Base-by-base conservation (phyloP, 2,329 filamentous ascomycete genomes). In the Colletotrichum lini region DNA sequence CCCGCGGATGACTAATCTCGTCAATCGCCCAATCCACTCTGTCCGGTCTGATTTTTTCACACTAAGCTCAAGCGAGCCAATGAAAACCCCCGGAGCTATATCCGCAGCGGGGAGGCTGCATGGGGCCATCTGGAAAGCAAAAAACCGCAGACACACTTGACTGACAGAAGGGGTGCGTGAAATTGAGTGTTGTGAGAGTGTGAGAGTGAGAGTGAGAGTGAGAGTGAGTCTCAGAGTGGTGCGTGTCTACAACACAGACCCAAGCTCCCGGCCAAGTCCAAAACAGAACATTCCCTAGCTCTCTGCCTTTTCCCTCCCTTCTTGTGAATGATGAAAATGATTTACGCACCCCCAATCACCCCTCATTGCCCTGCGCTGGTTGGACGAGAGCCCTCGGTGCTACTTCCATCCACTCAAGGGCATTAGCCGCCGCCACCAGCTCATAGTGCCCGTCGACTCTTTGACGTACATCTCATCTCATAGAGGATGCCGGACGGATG, bases 21-120 rank as follows among this genome's bases (percentile, higher is more conserved):
- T 47, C 45, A 60, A 47, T 53, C 67, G 61, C 21, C 67, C 67
- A 70, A 70, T 70, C 62, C 67, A 35, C 54, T 30, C 9, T 16
- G 44, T 26, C 53, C 23, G 30, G 67, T 58, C 67, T 65, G 67
- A 69, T 44, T 69, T 70, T 66, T 70, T 56, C 53, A n/a, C 62
- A 54, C 62, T 70, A 61, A 26, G n/a, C 1, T 10, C 2, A 53
- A 45, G 57, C 45, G 53, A 47, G 13, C 65, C 40, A 71, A 68
- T 71, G 21, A 63, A 0, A 26, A 2, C 8, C 3, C 9, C 10
- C 59, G 65, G 52, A 71, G 13, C 15, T 38, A 30, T 18, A 10
- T 58, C 68, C 65, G 65, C 18, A 63, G 58, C 30, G 30, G 30
- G 30, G 30, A 9, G 30, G 30, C 30, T 8, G 30, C 30, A 30